These are phyloP conservation scores for Mucor velutinosus DNA, from an alignment of 371 early-diverging fungal species.

Conservation along the genomic window DNA sequence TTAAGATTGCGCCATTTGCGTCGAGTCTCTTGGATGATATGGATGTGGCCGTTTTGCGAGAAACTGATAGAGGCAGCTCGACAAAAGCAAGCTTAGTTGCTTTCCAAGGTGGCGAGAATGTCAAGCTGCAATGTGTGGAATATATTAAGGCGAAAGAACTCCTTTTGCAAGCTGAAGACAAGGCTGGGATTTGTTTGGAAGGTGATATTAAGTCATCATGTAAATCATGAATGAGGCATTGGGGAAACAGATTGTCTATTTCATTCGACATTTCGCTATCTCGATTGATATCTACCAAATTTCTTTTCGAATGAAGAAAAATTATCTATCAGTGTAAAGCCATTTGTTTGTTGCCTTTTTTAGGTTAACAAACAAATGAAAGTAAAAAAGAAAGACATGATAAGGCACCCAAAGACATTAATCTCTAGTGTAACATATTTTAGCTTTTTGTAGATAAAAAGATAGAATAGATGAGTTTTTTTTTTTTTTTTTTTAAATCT, in stretches of 20 bases:
- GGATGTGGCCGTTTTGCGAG: slow-evolving; percentile 38
- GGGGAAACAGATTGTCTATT: no score
- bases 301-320: not conserved
- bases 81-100: slow-evolving; percentile 32
- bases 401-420: not conserved
- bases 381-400: not conserved
- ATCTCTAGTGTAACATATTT: not conserved
- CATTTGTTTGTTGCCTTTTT: not conserved
- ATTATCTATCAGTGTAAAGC: not conserved
- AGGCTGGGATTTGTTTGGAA: slow-evolving; percentile 48
- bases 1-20: slow-evolving; percentile 46
- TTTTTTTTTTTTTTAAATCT: no score
- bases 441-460: not conserved
- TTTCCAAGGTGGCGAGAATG: slow-evolving; percentile 41
- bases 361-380: not conserved
- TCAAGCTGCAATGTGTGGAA: slow-evolving; percentile 29
- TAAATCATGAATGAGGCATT: no score
- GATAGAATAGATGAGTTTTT: not conserved
- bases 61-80: slow-evolving; percentile 26
- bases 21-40: slow-evolving; percentile 31
- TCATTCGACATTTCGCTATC: not conserved
- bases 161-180: slow-evolving; percentile 33
- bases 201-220: no score
- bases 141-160: slow-evolving; percentile 46
- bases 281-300: not conserved